Percentiles rank a stretch among this genome's conserved stretches.
Conservation (phyloP, 139 green algal species). For the Closterium sp. region DNA sequence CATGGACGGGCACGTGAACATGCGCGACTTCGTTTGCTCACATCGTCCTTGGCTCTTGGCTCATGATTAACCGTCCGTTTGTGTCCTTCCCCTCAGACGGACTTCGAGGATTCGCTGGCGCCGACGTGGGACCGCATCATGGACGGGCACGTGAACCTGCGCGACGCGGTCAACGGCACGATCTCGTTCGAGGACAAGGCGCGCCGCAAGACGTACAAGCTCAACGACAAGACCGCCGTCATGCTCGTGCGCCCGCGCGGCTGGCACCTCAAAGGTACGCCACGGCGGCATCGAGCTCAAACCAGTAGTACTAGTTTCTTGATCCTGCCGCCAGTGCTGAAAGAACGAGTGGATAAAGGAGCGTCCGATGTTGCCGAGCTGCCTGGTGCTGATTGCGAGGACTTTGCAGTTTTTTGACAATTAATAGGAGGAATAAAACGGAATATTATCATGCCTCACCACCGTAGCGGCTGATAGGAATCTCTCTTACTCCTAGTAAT, state of each 20-base stretch:
- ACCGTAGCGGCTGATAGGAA: too few relatives aligned
- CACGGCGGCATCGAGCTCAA: too few relatives aligned
- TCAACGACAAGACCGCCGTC: conserved; percentile 44
- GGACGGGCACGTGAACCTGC: conserved; percentile 76
- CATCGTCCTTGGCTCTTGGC: background rate
- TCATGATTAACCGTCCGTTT: background rate
- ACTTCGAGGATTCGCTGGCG: conserved; percentile 71
- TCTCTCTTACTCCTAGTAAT: too few relatives aligned
- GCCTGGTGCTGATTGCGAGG: too few relatives aligned
- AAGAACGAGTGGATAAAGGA: too few relatives aligned
- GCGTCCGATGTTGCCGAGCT: too few relatives aligned
- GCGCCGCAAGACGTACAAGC: conserved; percentile 69
- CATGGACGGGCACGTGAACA: conserved; percentile 76
- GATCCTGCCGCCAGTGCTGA: too few relatives aligned
- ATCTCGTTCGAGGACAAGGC: conserved; percentile 63
- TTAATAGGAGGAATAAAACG: too few relatives aligned
- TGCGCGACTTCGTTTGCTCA: conserved; percentile 36
- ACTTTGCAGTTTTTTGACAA: too few relatives aligned
- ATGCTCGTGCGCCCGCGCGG: conserved; percentile 61
- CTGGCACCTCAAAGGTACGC: conserved; percentile 75
- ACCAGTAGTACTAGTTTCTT: too few relatives aligned
- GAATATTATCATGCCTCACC: too few relatives aligned
- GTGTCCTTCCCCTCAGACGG: conserved; percentile 21
- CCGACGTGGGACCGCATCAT: conserved; percentile 77
- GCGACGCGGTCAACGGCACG: conserved; percentile 62